Percentiles rank a stretch among this genome's conserved stretches.
phyloP scores from a whole-genome alignment of 176 grass and related monocot species.

The Miscanthus lutarioriparius region DNA sequence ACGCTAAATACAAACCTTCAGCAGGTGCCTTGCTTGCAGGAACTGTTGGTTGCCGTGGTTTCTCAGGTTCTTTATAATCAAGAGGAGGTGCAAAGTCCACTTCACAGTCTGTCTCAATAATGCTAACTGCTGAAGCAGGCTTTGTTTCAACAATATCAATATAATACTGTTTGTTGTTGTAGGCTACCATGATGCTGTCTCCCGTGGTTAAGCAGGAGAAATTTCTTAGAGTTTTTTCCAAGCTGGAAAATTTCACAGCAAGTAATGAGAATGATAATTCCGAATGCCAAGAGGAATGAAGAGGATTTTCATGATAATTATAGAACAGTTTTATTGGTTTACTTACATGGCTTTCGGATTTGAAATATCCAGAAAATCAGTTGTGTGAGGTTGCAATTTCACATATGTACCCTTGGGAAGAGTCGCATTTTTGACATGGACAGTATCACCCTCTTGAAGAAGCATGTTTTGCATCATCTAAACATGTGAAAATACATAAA shows the following conservation, averaged over 20 bases:
- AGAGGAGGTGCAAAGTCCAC: constrained; percentile 95
- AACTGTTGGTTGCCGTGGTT: constrained; percentile 28
- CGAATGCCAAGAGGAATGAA: constrained; percentile 8
- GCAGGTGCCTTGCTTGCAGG: constrained; percentile 31
- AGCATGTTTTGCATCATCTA: constrained; percentile 99
- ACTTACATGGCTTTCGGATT: constrained; percentile 88
- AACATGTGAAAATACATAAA: constrained; percentile 9
- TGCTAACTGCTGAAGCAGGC: constrained; percentile 72
- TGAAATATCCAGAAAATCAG: constrained; percentile 82
- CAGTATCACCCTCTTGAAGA: constrained; percentile 76
- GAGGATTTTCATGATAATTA: neutral
- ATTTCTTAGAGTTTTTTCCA: constrained; percentile 78
- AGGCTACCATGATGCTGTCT: constrained; percentile 81
- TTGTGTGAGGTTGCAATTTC: constrained; percentile 88
- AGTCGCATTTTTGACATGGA: constrained; percentile 64
- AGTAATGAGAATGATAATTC: neutral
- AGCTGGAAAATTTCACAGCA: constrained; percentile 35
- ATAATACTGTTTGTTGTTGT: constrained; percentile 85
- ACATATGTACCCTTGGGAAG: constrained; percentile 87
- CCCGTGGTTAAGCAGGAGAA: constrained; percentile 87
- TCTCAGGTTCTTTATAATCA: constrained; percentile 77
- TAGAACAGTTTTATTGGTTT: constrained; percentile 9
- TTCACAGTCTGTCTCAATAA: constrained; percentile 91
- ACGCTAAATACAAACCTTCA: constrained; percentile 27
- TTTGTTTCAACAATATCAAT: constrained; percentile 89